Conservation (phyloP, 192 early-diverging fungal species). For the Nowakowskiella sp. region DNA sequence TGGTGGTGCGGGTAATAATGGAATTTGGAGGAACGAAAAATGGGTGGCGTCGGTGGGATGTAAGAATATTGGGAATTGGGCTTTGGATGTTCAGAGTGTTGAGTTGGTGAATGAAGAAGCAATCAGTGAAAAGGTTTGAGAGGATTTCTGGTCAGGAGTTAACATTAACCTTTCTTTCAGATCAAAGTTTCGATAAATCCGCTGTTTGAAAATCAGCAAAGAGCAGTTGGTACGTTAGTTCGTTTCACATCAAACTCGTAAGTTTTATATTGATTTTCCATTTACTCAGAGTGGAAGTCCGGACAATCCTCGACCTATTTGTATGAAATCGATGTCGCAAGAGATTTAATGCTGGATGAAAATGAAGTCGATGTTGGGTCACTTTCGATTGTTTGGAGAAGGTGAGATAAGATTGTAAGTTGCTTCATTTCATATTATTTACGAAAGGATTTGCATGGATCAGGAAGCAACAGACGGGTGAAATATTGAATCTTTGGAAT, state of each 20-base stretch:
- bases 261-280: background rate
- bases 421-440: constrained; percentile 29
- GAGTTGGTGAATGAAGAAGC: constrained; percentile 19
- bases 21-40: constrained; percentile 20
- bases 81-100: constrained; percentile 38
- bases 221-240: background rate
- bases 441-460: background rate
- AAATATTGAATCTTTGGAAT: background rate
- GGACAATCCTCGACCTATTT: background rate
- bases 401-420: constrained; percentile 33
- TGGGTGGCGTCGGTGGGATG: constrained; percentile 28
- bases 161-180: background rate
- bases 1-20: constrained; percentile 4
- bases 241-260: background rate
- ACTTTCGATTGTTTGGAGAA: constrained; percentile 38
- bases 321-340: background rate
- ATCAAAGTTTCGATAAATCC: background rate
- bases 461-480: background rate
- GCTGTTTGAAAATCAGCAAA: background rate
- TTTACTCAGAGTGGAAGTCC: background rate
- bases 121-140: background rate
- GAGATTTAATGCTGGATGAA: background rate
- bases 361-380: constrained; percentile 18
- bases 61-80: constrained; percentile 34
- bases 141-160: background rate